phyloP scores from a whole-genome alignment of 768 basidiomycete species.

The Fistulinella prunicolor region DNA sequence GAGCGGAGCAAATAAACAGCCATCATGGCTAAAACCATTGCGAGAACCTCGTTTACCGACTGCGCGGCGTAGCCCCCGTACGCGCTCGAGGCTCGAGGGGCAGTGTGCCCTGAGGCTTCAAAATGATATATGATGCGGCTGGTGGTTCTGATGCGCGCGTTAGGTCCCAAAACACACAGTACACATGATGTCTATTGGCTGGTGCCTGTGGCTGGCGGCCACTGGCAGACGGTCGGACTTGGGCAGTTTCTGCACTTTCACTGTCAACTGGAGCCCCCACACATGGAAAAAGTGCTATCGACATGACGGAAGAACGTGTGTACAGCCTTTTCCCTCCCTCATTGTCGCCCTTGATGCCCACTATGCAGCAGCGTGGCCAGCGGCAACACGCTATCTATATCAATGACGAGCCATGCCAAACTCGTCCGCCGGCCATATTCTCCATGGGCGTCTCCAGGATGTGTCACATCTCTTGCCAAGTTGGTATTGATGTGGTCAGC shows the following conservation, averaged over 20 bases:
- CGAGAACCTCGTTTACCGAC: too few relatives aligned
- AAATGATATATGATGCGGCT: conserved; percentile 16
- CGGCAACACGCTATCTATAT: too few relatives aligned
- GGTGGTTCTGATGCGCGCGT: conserved; percentile 10
- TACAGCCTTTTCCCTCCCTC: conserved; percentile 2
- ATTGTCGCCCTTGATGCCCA: not conserved
- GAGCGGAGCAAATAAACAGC: conserved; percentile 20
- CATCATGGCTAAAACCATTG: too few relatives aligned
- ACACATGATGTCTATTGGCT: conserved; percentile 10
- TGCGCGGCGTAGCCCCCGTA: not conserved
- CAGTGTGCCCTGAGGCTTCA: conserved; percentile 7
- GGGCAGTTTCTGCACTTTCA: not conserved
- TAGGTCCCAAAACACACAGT: not conserved
- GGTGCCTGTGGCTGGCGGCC: conserved; percentile 18
- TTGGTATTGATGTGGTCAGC: not conserved
- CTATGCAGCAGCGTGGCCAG: too few relatives aligned
- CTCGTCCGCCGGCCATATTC: too few relatives aligned
- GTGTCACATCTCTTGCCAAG: not conserved
- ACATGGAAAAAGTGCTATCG: conserved; percentile 1
- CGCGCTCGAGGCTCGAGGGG: too few relatives aligned
- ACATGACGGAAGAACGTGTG: not conserved
- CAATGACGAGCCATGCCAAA: too few relatives aligned
- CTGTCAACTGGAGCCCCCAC: not conserved
- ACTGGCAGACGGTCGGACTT: not conserved
- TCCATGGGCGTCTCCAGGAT: too few relatives aligned